These are phyloP conservation scores for Corylus avellana DNA, from an alignment of 306 rosid species.

Conservation along the genomic window DNA sequence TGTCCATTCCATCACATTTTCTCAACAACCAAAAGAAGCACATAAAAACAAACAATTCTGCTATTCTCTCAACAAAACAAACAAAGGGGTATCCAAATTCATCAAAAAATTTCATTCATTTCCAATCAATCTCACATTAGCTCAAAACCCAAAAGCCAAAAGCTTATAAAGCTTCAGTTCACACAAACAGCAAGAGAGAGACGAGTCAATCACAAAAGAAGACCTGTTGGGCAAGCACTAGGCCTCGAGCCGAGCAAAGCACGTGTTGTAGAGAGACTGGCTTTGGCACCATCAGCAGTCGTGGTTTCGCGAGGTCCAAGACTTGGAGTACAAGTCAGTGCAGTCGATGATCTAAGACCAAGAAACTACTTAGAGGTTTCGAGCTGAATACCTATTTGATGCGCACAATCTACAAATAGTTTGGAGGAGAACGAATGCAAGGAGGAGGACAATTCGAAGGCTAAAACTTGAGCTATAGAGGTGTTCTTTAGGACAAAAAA, in stretches of 20 bases:
- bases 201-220: conserved; percentile 59
- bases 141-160: background rate
- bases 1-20: background rate
- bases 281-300: conserved; percentile 91
- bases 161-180: background rate
- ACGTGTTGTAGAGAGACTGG: conserved; percentile 63
- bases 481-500: too few relatives aligned
- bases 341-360: conserved; percentile 48
- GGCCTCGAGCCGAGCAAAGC: conserved; percentile 71
- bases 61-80: background rate
- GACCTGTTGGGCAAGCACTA: conserved; percentile 66
- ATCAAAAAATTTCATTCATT: background rate
- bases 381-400: background rate
- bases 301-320: conserved; percentile 56
- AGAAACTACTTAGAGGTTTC: conserved; percentile 26
- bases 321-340: conserved; percentile 41
- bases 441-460: conserved; percentile 17
- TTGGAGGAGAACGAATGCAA: conserved; percentile 33
- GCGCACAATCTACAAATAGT: conserved; percentile 31
- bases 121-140: background rate
- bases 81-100: background rate
- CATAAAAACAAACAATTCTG: background rate
- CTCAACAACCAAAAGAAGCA: background rate
- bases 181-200: conserved; percentile 1
- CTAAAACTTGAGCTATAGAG: conserved; percentile 11